phyloP scores from a whole-genome alignment of 2,329 filamentous ascomycete species.

The Botrytis galanthina region DNA sequence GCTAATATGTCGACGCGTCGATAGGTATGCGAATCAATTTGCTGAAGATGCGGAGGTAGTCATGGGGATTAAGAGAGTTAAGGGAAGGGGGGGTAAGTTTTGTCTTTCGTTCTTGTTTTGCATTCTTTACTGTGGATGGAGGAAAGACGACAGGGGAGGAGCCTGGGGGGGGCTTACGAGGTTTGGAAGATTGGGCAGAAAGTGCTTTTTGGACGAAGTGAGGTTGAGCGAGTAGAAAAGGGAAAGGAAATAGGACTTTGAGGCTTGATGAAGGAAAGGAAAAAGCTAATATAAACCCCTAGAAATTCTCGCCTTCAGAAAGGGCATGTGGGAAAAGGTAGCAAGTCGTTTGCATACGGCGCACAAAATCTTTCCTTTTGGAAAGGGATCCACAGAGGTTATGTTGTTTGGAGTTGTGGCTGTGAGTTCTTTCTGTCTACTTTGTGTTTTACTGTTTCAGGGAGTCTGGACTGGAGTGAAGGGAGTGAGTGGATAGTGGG shows the following conservation, averaged over 20 bases:
- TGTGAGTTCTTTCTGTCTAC: conserved; percentile 4
- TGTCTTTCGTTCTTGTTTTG: background rate
- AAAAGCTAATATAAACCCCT: background rate
- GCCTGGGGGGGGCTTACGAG: background rate
- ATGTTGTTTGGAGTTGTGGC: conserved; percentile 55
- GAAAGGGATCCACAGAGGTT: conserved; percentile 46
- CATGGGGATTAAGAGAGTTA: conserved; percentile 49
- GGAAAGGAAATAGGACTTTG: too few relatives aligned
- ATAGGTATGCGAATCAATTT: conserved; percentile 7
- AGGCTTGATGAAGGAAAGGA: too few relatives aligned
- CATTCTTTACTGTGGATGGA: background rate
- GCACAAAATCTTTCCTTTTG: conserved; percentile 51
- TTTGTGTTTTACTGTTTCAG: background rate
- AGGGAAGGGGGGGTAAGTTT: conserved; percentile 45
- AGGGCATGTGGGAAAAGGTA: conserved; percentile 53
- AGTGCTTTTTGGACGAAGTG: background rate
- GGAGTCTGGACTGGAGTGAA: too few relatives aligned
- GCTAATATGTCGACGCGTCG: background rate
- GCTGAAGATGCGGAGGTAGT: conserved; percentile 49
- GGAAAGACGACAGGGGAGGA: background rate
- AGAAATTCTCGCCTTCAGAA: conserved; percentile 52
- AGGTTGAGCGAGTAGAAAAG: background rate
- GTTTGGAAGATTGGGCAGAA: background rate
- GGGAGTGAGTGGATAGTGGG: background rate
- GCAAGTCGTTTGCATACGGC: conserved; percentile 46